Evolutionary conservation across 1,284 basidiomycete genomes (phyloP).

Genomic region (Pholiota adiposa): DNA sequence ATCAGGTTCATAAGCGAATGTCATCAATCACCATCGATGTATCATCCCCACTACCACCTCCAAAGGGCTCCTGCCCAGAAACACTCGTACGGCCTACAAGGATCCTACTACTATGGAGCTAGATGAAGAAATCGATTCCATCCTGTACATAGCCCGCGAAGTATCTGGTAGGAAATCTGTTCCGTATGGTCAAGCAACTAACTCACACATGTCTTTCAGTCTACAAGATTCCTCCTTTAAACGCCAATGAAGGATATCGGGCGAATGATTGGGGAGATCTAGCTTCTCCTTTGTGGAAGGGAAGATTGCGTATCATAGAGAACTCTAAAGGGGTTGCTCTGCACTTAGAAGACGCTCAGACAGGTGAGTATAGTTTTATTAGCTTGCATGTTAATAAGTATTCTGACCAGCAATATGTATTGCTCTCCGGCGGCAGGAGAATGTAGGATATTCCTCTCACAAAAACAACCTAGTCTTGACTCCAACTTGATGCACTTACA

Average conservation of each 20-base stretch:
- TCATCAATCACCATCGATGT: not conserved
- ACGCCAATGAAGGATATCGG: slow-evolving; percentile 83
- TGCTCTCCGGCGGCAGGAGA: slow-evolving; percentile 48
- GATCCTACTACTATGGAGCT: slow-evolving; percentile 50
- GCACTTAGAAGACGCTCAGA: slow-evolving; percentile 76
- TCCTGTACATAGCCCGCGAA: slow-evolving; percentile 86
- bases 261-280: slow-evolving; percentile 89
- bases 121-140: slow-evolving; percentile 81
- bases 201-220: slow-evolving; percentile 44
- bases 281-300: slow-evolving; percentile 85
- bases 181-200: not conserved
- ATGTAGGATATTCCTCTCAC: slow-evolving; percentile 44
- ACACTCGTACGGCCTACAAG: not conserved
- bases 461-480: slow-evolving; percentile 17
- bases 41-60: not conserved
- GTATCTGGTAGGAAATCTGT: slow-evolving; percentile 63
- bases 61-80: not conserved
- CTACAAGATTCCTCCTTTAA: slow-evolving; percentile 83
- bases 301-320: slow-evolving; percentile 85
- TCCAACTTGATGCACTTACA: too few relatives aligned
- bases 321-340: slow-evolving; percentile 62
- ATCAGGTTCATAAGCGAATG: not conserved
- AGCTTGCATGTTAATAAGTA: too few relatives aligned
- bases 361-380: slow-evolving; percentile 63
- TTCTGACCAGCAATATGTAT: not conserved